phyloP scores from a whole-genome alignment of 2,329 filamentous ascomycete species.

The Fusarium humuli region DNA sequence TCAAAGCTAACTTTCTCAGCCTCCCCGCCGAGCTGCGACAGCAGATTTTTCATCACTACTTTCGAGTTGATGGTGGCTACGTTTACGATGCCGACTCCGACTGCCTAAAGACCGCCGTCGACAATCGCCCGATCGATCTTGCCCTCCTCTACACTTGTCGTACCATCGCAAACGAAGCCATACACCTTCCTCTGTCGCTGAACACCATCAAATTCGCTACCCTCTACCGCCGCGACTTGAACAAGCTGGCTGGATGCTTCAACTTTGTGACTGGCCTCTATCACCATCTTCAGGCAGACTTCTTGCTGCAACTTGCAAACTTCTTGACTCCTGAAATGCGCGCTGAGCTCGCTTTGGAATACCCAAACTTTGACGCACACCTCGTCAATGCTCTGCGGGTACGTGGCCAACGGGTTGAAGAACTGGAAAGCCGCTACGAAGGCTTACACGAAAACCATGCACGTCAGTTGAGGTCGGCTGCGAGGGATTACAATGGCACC shows the following conservation, averaged over 20 bases:
- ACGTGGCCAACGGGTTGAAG: too few relatives aligned
- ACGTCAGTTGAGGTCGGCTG: too few relatives aligned
- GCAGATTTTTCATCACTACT: conserved; percentile 7
- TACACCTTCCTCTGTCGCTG: neutral
- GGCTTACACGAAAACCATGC: too few relatives aligned
- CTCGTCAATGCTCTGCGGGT: neutral
- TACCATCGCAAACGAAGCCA: conserved; percentile 3
- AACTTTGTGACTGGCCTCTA: neutral
- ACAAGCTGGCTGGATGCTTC: neutral
- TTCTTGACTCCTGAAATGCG: conserved; percentile 8
- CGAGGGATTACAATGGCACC: too few relatives aligned
- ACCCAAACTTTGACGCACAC: neutral
- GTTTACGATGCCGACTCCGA: conserved; percentile 1
- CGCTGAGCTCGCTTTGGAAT: neutral
- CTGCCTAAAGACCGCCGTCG: conserved; percentile 5
- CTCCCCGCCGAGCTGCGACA: conserved; percentile 2
- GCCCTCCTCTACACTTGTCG: conserved; percentile 24
- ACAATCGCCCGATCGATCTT: conserved; percentile 10
- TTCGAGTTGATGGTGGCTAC: conserved; percentile 14
- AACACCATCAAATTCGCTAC: conserved; percentile 24
- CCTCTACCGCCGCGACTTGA: neutral
- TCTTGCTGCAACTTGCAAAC: neutral
- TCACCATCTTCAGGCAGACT: accelerated
- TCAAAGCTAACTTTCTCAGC: neutral
- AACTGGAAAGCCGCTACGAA: too few relatives aligned